Evolutionary conservation across 2,329 filamentous ascomycete genomes (phyloP), one percentile per base, ranked within the genome.

Genomic region (Gnomoniopsis sp.): DNA sequence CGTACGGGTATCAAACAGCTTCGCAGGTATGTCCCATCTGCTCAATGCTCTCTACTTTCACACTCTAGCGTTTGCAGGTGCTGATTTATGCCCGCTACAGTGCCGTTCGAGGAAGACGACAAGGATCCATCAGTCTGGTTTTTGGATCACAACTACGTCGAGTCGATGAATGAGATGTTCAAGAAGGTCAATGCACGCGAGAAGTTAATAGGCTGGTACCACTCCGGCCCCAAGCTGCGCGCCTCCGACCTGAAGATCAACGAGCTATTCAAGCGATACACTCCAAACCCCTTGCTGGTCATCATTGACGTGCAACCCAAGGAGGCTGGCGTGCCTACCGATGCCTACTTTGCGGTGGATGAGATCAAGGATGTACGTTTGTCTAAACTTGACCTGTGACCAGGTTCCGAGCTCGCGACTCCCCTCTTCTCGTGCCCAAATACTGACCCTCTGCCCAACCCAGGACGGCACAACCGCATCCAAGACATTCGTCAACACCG

Each of bases 161-260:
- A 99, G 77, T 91, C 89, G 68, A 99, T 99, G 95, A 96, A 95
- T 79, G 95, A 98, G 76, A 99, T 99, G 95, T 99, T 99, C 85
- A 99, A 99, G 83, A 98, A 98, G 80, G 93, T 99, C 82, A 99
- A 99, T 79, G 95, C 95, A 62, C 84, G 91, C 64, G 95, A 99
- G 80, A 98, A 98, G 86, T 84, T 99, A 74, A 96, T 99, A 83
- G 95, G 95, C 71, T 99, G 95, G 95, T 99, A 99, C 77, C 95
- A 99, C 78, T 96, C 95, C 21, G 95, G 95, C 46, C 95, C 95
- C 43, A 99, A 98, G 82, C 83, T 99, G 70, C 88, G 95, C 72
- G 93, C 93, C 57, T 97, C 95, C 49, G 95, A 99, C 81, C 80
- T 99, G 66, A 91, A 98, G 79, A 96, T 99, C 88, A 99, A 99